Conservation (phyloP, 768 basidiomycete genomes). For the Phanerodontia chrysosporium region DNA sequence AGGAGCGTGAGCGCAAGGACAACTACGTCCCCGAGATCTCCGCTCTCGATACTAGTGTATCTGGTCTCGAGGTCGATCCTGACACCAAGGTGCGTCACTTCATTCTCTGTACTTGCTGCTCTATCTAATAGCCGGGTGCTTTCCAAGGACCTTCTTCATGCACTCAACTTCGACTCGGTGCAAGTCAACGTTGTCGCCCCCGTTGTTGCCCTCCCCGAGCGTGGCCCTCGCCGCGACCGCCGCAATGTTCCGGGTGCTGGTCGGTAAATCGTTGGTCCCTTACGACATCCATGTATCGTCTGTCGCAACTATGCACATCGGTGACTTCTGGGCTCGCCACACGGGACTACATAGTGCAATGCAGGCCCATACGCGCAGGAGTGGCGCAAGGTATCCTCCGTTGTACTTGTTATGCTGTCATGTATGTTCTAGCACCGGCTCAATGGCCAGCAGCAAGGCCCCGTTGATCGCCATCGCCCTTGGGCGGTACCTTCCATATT, state of each 20-base stretch:
- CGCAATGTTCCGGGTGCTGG: slow-evolving; percentile 81
- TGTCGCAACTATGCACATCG: slow-evolving; percentile 1
- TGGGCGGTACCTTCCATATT: neutral
- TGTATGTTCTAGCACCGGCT: neutral
- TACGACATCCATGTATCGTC: neutral
- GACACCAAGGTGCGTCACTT: slow-evolving; percentile 80
- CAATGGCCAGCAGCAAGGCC: neutral
- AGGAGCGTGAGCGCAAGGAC: slow-evolving; percentile 98
- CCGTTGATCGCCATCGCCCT: neutral
- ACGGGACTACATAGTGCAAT: neutral
- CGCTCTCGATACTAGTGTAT: slow-evolving; percentile 76
- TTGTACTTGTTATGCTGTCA: neutral
- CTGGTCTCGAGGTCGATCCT: slow-evolving; percentile 81
- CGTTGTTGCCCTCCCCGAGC: slow-evolving; percentile 62
- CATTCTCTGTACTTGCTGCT: neutral
- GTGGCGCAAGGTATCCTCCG: neutral
- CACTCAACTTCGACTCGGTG: slow-evolving; percentile 95
- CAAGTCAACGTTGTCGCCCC: slow-evolving; percentile 65
- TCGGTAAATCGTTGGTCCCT: slow-evolving; percentile 27
- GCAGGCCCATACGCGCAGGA: neutral
- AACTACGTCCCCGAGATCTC: slow-evolving; percentile 99
- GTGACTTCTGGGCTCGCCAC: neutral
- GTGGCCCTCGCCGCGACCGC: slow-evolving; percentile 68
- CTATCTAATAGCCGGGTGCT: neutral
- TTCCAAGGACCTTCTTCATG: slow-evolving; percentile 74